Percentiles rank a stretch among this genome's conserved stretches.
Conservation (phyloP, 805 yeast species). For the Spathaspora gorwiae region DNA sequence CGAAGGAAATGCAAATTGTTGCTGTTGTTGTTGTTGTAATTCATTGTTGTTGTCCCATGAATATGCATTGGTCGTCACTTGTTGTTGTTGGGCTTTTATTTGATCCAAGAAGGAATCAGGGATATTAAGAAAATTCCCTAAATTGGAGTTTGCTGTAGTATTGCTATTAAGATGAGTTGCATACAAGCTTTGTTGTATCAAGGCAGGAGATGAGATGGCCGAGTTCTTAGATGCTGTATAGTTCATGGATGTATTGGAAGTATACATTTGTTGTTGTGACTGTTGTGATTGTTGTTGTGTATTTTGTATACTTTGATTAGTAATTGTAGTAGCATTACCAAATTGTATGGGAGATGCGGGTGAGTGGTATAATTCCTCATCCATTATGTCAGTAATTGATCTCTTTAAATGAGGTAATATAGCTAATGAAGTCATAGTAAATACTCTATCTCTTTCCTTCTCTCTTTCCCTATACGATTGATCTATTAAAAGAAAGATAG, state of each 20-base stretch:
- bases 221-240: slow-evolving; percentile 5
- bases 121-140: slow-evolving; percentile 25
- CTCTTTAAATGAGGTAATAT: slow-evolving; percentile 47
- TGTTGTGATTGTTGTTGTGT: neutral
- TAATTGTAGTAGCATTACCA: neutral
- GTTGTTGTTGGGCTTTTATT: slow-evolving; percentile 8
- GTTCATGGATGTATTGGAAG: slow-evolving; percentile 3
- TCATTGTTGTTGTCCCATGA: neutral
- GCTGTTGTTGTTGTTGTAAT: neutral
- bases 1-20: neutral
- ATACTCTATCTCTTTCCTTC: neutral
- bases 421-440: slow-evolving; percentile 46
- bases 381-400: slow-evolving; percentile 54
- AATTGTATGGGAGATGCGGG: slow-evolving; percentile 20
- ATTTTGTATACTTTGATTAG: neutral
- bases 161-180: slow-evolving; percentile 5
- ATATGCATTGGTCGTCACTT: neutral
- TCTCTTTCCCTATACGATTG: too few relatives aligned
- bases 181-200: slow-evolving; percentile 6
- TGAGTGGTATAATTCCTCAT: slow-evolving; percentile 51
- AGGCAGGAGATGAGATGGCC: slow-evolving; percentile 10
- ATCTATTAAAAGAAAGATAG: too few relatives aligned
- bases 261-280: neutral
- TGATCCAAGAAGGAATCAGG: slow-evolving; percentile 25
- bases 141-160: slow-evolving; percentile 9